These are phyloP conservation scores for Fraxinus albicans DNA, from an alignment of 305 asterid genomes.

Conservation along the genomic window DNA sequence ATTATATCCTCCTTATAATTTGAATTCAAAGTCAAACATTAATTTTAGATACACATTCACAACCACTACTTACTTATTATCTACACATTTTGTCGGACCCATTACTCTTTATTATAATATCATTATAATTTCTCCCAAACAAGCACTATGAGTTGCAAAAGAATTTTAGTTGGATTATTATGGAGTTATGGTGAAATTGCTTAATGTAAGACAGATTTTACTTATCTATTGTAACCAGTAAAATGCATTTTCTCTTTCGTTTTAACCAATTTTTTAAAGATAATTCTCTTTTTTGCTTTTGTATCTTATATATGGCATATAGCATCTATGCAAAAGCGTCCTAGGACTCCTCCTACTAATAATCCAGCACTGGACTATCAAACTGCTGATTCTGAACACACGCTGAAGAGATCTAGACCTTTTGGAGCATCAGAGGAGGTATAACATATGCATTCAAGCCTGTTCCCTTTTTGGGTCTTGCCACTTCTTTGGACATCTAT, in stretches of 20 bases:
- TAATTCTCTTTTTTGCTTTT: conserved; percentile 27
- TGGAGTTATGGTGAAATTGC: conserved; percentile 1
- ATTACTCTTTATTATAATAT: not conserved
- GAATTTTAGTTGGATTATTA: not conserved
- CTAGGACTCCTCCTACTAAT: conserved; percentile 62
- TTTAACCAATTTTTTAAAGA: conserved; percentile 19
- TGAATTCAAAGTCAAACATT: not conserved
- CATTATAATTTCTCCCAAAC: not conserved
- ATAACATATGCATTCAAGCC: conserved; percentile 20
- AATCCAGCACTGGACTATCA: conserved; percentile 63
- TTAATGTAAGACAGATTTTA: not conserved
- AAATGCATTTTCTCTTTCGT: conserved; percentile 3
- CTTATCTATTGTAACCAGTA: conserved; percentile 1
- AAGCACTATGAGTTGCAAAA: not conserved
- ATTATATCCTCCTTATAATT: not conserved
- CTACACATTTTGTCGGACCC: not conserved
- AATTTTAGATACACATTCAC: not conserved
- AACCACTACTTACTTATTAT: not conserved
- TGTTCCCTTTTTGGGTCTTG: conserved; percentile 3
- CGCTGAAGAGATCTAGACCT: conserved; percentile 56
- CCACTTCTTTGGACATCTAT: conserved; percentile 9
- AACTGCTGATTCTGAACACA: conserved; percentile 65
- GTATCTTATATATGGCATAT: conserved; percentile 29
- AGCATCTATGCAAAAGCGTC: conserved; percentile 62
- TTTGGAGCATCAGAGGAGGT: conserved; percentile 62